Evolutionary conservation across 2,329 filamentous ascomycete genomes (phyloP).

Genomic region (Incumbomyces delicatus): DNA sequence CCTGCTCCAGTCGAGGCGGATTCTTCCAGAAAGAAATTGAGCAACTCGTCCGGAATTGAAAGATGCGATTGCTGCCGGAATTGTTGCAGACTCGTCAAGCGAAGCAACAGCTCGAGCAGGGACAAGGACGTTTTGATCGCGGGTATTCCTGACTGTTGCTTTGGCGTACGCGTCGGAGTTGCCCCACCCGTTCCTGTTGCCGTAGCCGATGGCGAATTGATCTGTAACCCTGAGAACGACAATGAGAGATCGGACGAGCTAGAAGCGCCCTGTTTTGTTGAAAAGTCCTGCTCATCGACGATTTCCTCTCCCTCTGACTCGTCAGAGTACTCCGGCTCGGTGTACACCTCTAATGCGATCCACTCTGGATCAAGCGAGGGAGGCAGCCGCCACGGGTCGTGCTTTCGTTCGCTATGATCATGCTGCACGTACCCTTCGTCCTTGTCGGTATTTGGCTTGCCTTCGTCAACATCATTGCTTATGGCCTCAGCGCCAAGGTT

Average conservation of each 20-base stretch:
- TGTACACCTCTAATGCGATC: constrained; percentile 81
- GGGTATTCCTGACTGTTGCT: constrained; percentile 38
- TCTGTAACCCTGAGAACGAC: constrained; percentile 6
- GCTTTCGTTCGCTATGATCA: constrained; percentile 19
- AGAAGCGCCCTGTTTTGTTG: constrained; percentile 12
- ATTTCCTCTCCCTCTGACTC: constrained; percentile 37
- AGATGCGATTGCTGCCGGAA: constrained; percentile 84
- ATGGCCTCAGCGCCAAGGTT: background rate
- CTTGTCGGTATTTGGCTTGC: constrained; percentile 5
- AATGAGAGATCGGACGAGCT: constrained; percentile 28
- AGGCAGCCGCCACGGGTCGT: constrained; percentile 52
- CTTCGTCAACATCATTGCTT: background rate
- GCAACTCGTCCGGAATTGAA: constrained; percentile 78
- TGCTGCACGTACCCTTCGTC: constrained; percentile 9
- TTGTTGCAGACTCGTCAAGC: constrained; percentile 77
- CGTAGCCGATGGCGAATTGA: constrained; percentile 12
- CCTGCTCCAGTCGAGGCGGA: constrained; percentile 57
- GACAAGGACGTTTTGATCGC: constrained; percentile 61
- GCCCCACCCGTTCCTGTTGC: constrained; percentile 9
- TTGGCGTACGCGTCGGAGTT: constrained; percentile 27
- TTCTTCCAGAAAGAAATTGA: constrained; percentile 76
- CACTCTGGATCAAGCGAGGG: constrained; percentile 75
- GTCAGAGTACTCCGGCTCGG: constrained; percentile 50
- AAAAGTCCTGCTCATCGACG: constrained; percentile 4
- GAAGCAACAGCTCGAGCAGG: constrained; percentile 77